phyloP scores from a whole-genome alignment of 352 stramenopile genomes.

The Elongisporangium senticosum region DNA sequence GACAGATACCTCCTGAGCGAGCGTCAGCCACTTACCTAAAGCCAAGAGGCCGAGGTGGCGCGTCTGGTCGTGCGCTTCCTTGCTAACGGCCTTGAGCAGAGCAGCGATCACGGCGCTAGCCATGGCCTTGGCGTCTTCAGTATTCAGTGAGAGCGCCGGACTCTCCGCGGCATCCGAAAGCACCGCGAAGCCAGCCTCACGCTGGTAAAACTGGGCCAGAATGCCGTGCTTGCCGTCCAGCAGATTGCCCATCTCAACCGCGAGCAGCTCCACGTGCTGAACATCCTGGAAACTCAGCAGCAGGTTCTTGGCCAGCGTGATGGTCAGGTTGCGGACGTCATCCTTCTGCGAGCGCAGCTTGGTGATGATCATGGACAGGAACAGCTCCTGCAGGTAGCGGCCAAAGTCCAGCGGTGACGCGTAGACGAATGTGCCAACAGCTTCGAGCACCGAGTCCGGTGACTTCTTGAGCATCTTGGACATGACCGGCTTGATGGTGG shows the following conservation, averaged over 20 bases:
- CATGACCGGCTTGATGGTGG: conserved; percentile 53
- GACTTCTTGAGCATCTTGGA: conserved; percentile 81
- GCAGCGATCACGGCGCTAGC: conserved; percentile 34
- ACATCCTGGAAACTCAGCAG: conserved; percentile 41
- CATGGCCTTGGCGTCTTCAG: conserved; percentile 38
- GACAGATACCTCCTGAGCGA: conserved; percentile 44
- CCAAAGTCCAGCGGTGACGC: conserved; percentile 61
- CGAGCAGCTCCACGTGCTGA: conserved; percentile 46
- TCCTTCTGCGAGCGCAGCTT: conserved; percentile 84
- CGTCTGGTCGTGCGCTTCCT: conserved; percentile 83
- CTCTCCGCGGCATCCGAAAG: conserved; percentile 52
- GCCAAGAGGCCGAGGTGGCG: conserved; percentile 64
- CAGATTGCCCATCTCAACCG: conserved; percentile 48
- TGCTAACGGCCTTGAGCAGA: conserved; percentile 67
- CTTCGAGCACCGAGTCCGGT: conserved; percentile 68
- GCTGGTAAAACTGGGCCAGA: conserved; percentile 86
- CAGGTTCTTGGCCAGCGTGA: conserved; percentile 45
- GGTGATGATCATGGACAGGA: conserved; percentile 52
- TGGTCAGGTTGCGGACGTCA: conserved; percentile 52
- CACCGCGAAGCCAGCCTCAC: conserved; percentile 64
- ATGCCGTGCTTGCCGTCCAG: conserved; percentile 80
- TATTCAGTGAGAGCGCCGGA: conserved; percentile 10
- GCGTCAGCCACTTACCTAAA: conserved; percentile 67
- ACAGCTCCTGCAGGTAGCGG: conserved; percentile 53
- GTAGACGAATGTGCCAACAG: conserved; percentile 39